Evolutionary conservation across 139 green algal species (phyloP), one percentile per base, ranked within the genome.

Genomic region (Asterochloris sp.): DNA sequence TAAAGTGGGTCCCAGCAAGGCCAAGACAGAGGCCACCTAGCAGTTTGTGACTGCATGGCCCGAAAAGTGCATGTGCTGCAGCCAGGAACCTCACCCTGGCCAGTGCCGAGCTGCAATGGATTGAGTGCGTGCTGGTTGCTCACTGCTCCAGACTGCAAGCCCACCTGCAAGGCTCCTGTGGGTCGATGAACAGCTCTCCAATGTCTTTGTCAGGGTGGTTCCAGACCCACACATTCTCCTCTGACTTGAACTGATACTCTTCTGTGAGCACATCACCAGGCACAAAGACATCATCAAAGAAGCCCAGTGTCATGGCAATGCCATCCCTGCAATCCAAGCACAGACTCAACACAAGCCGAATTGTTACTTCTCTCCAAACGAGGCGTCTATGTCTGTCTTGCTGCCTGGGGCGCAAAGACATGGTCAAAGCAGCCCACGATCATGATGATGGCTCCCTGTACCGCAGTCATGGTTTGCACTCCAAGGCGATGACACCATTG

Each of bases 261-360:
- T 92, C 87, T 23, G 92, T 90, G 61, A 97, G 80, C 17, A 86
- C 75, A 26, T 96, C 85, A 61, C 92, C 88, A 4, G 94, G 94
- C 16, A 98, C 91, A 23, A 92, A n/a, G 0, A 98, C 83, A 81
- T 98, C 96, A 11, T 93, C 85, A 66, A 98, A 98, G 87, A 98
- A 98, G 19, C 92, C 96, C 10, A 98, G 69, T n/a, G 83, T 91
- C 11, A 98, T 82, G 15, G 88, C 76, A 17, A 97, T 67, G 0
- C 94, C 94, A 13, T 87, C 75, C 78, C 91, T 96, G 83, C 63
- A 28, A n/a, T 13, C 27, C 67, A 73, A 14, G 79, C 17, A 26
- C 27, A 61, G 61, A 28, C 10, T 64, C 60, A 17, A 74, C 66
- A 73, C 4, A 73, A 24, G 2, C 66, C 38, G 6, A 54, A 6